These are phyloP conservation scores for Yamadazyma diospyri DNA, from an alignment of 1,139 yeast genomes.

Conservation along the genomic window DNA sequence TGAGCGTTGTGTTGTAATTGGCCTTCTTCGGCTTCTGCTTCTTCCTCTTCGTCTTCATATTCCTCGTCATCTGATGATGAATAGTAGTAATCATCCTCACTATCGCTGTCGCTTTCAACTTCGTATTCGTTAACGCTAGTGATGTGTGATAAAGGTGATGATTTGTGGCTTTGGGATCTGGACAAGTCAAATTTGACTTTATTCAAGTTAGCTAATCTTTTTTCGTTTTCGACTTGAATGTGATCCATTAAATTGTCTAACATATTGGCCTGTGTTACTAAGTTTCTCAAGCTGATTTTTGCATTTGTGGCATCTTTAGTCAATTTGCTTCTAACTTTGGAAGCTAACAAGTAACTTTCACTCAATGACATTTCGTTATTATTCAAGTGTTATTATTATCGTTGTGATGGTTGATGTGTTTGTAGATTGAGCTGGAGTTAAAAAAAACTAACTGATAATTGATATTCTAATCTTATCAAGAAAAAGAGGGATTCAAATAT, in stretches of 20 bases:
- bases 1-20: background rate
- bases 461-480: no score
- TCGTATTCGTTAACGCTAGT: conserved; percentile 27
- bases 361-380: conserved; percentile 33
- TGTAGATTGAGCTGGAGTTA: no score
- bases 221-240: conserved; percentile 32
- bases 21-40: conserved; percentile 5
- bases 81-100: conserved; percentile 25
- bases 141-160: conserved; percentile 1
- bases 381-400: background rate
- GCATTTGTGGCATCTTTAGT: conserved; percentile 62
- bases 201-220: conserved; percentile 19
- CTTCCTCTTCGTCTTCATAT: conserved; percentile 16
- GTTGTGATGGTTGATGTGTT: no score
- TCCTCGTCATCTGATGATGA: conserved; percentile 23
- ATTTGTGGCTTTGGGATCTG: background rate
- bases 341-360: conserved; percentile 64
- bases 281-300: conserved; percentile 56
- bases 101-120: conserved; percentile 22
- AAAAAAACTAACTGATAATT: no score
- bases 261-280: conserved; percentile 76
- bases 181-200: conserved; percentile 16
- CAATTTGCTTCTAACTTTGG: conserved; percentile 65
- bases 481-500: background rate
- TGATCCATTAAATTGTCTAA: conserved; percentile 66